Base-by-base conservation (phyloP, 164 flowering plant genomes). In the Protea cynaroides region DNA sequence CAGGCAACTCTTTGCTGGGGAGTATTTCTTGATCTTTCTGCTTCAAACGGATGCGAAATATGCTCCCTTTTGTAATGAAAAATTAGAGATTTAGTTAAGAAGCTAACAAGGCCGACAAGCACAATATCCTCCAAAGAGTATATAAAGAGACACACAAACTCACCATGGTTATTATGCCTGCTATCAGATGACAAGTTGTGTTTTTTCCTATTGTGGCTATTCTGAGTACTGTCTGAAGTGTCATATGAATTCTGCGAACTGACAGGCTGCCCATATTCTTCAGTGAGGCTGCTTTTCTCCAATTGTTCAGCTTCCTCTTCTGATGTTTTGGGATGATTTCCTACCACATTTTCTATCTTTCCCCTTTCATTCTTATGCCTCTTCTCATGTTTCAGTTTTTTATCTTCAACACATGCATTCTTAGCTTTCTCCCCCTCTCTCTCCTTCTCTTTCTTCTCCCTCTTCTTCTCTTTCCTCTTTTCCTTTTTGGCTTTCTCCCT, bases 201-300 rank as follows among this genome's bases (percentile, higher is more conserved):
- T 61, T 70, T 76, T 71, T 66, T 79, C 59, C 79, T 70, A 65
- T 76, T 82, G 50, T 56, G 59, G 65, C 84, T 75, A 34, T 69
- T 75, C 52, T 76, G 71, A 7, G 81, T 70, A 56, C 83, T 70
- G 65, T 82, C 84, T 44, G 85, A 79, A 29, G 82, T 79, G 66
- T 68, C 74, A 66, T 77, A 69, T 17, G 50, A 58, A 44, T 56
- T 71, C 51, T 60, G 71, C n/a, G 61, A 43, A 72, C 22, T 12
- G 8, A 61, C 53, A 9, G 84, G 80, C 18, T 64, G 82, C 19
- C 36, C 80, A 40, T 75, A 74, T 54, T 84, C 88, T 65, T 81
- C 84, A 36, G 88, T 78, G 19, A 83, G 49, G 57, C 51, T 61
- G 68, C 86, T 82, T 65, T 60, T 75, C 58, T 78, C 83, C 43